phyloP scores from a whole-genome alignment of 768 basidiomycete genomes.

The Rhizopogon vesiculosus region DNA sequence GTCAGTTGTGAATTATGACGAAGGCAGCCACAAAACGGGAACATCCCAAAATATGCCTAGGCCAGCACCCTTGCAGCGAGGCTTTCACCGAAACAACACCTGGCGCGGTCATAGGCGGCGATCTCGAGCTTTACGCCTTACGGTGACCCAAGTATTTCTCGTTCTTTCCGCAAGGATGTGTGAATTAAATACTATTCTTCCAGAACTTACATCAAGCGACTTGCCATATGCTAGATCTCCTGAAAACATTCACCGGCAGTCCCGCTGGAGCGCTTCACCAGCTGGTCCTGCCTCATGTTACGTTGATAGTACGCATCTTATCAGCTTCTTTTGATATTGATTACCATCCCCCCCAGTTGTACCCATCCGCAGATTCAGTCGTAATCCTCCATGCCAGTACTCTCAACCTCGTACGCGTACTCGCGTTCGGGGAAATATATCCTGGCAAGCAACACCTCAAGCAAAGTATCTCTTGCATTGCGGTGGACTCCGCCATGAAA shows the following conservation, averaged over 20 bases:
- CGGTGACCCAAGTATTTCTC: too few species aligned
- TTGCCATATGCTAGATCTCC: constrained; percentile 42
- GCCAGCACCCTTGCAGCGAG: too few species aligned
- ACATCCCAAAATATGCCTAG: too few species aligned
- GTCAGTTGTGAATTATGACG: background rate
- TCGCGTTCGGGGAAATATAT: constrained; percentile 80
- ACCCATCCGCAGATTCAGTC: constrained; percentile 66
- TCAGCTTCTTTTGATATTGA: background rate
- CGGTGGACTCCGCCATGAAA: constrained; percentile 77
- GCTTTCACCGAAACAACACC: background rate
- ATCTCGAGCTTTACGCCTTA: too few species aligned
- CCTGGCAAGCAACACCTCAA: constrained; percentile 46
- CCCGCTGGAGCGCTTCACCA: constrained; percentile 53
- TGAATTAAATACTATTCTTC: background rate
- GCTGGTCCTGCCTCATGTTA: constrained; percentile 49
- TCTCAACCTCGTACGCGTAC: constrained; percentile 60
- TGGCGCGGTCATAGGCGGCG: background rate
- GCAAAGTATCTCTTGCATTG: constrained; percentile 52
- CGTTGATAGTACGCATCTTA: constrained; percentile 49
- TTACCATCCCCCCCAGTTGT: constrained; percentile 43
- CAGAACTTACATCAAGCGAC: constrained; percentile 1
- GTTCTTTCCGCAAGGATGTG: background rate
- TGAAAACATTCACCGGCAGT: constrained; percentile 41
- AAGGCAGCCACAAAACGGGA: too few species aligned
- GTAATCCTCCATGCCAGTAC: constrained; percentile 68